Evolutionary conservation across 2,329 filamentous ascomycete species (phyloP).

Genomic region (Alternaria arborescens): DNA sequence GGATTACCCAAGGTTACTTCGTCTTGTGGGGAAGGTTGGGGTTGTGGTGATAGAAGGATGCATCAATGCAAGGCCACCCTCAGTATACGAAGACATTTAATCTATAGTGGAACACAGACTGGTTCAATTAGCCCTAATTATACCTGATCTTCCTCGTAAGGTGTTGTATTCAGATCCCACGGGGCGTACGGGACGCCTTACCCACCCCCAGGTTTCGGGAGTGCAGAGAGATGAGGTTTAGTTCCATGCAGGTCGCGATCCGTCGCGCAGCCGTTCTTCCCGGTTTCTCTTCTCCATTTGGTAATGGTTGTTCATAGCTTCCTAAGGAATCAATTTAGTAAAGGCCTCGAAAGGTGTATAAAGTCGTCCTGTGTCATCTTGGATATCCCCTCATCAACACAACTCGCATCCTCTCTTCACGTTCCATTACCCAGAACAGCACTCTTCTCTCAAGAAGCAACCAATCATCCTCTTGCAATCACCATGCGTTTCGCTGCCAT

Average conservation of each 20-base stretch:
- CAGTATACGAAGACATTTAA: no score
- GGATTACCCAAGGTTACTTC: no score
- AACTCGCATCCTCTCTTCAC: not conserved
- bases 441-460: not conserved
- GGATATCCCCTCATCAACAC: not conserved
- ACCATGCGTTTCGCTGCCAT: slow-evolving; percentile 3
- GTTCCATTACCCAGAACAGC: not conserved
- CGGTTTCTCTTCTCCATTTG: not conserved
- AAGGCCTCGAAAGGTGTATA: not conserved
- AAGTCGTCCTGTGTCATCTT: not conserved
- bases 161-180: not conserved
- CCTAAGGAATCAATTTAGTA: no score
- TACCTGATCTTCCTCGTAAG: not conserved
- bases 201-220: not conserved
- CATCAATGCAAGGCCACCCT: no score
- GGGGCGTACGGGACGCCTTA: not conserved
- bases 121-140: no score
- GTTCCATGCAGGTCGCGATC: not conserved
- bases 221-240: not conserved
- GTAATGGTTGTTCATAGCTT: not conserved
- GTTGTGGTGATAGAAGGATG: no score
- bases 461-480: not conserved
- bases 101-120: no score
- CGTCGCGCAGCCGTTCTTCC: not conserved
- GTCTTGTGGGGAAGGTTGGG: no score